A percentile compares a stretch with the other conserved stretches of the same genome.
phyloP scores from a whole-genome alignment of 2,329 filamentous ascomycete genomes.

The Cercospora sojina region DNA sequence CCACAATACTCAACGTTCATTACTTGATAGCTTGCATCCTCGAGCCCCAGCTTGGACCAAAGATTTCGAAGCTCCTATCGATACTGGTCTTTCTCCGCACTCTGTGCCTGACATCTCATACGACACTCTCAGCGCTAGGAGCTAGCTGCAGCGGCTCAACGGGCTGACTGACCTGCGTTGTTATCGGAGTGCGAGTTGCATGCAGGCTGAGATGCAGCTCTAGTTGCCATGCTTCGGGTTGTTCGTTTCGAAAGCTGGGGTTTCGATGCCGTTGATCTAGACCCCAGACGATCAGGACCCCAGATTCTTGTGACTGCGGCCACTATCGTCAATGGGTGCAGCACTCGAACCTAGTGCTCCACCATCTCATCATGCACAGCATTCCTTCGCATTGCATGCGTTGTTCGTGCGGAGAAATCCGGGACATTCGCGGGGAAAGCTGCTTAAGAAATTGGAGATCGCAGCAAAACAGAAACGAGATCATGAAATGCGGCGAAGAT shows the following conservation, averaged over 20 bases:
- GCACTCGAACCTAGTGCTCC: not conserved
- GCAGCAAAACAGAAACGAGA: not conserved
- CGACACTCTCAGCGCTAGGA: slow-evolving; percentile 6
- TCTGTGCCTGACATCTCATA: slow-evolving; percentile 14
- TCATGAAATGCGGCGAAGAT: not conserved
- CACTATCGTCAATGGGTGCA: not conserved
- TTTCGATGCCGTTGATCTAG: not conserved
- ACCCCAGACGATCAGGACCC: not conserved
- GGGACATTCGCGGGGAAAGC: not conserved
- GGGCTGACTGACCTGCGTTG: not conserved
- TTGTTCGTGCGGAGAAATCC: not conserved
- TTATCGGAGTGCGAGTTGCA: not conserved
- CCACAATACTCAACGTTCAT: not conserved
- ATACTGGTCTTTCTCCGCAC: not conserved
- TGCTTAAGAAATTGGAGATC: not conserved
- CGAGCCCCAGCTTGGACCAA: not conserved
- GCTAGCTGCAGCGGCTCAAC: slow-evolving; percentile 11
- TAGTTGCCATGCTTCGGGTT: not conserved
- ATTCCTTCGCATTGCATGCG: not conserved
- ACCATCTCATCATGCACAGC: not conserved
- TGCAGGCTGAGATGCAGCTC: not conserved
- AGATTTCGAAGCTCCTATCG: not conserved
- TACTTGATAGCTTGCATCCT: slow-evolving; percentile 1
- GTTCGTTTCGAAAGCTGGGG: slow-evolving; percentile 1
- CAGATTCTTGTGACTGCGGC: not conserved